Evolutionary conservation across 257 asterid genomes (phyloP), one percentile per base, ranked within the genome.

Genomic region (Salvia hispanica): DNA sequence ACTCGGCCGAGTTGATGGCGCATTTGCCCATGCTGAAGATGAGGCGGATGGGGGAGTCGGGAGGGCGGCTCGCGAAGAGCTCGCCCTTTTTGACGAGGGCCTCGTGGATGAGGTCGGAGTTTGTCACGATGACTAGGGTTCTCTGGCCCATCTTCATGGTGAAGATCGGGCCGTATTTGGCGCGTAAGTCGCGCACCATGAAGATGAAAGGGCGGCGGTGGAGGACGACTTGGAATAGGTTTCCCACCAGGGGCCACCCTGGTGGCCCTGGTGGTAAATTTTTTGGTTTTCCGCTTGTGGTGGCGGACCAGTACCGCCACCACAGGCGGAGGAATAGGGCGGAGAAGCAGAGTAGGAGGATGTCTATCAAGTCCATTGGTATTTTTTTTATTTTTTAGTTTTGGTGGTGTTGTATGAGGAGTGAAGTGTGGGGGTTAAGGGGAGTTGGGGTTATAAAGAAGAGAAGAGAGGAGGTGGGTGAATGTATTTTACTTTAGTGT

Each of bases 101-200:
- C 45, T 93, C 99, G 51, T 93, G 99, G 47, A 84, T 93, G 31
- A 93, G 86, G 40, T 88, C 95, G 0, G 99, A 69, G 75, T 95
- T 86, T 1, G 96, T 81, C 58, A 93, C 40, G 15, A 93, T 85
- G 1, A 93, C 82, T 0, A 93, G 74, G 3, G 97, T 93, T 0
- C 99, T 76, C 28, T 93, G 97, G 0, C 99, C 99, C 99, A 93
- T 90, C 56, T 90, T 86, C 96, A 93, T 86, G 84, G 89, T 93
- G 86, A 93, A 93, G 8, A 93, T 93, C 0, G 97, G 97, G 5
- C 99, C 99, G 33, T 90, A 93, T 56, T 85, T 84, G 9, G 70
- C 72, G 11, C 96, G 96, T 61, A 93, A 70, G 61, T 90, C 99
- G 12, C 96, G 86, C 0, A 88, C 87, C 0, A 86, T 71, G 64